Conservation (phyloP, 305 asterid species). For the Petunia hybrid region DNA sequence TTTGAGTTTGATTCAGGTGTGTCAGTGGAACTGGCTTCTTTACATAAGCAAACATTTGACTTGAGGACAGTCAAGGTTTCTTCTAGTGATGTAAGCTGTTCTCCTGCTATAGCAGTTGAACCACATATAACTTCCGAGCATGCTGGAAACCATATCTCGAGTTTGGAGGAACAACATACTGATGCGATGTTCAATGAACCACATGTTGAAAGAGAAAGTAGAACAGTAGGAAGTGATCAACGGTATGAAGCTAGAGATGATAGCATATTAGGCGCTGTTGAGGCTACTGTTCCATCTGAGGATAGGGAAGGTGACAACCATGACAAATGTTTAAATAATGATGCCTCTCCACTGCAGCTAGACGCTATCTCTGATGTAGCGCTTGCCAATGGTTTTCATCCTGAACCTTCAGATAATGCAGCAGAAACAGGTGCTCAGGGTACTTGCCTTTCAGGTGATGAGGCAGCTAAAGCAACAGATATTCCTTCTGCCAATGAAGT, state of each 20-base stretch:
- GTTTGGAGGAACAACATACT: conserved; percentile 34
- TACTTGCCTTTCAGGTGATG: conserved; percentile 39
- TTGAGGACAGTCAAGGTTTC: conserved; percentile 60
- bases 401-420: conserved; percentile 45
- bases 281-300: conserved; percentile 42
- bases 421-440: conserved; percentile 47
- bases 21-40: conserved; percentile 63
- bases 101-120: conserved; percentile 44
- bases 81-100: conserved; percentile 47
- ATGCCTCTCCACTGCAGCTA: conserved; percentile 40
- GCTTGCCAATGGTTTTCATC: conserved; percentile 40
- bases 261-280: conserved; percentile 44
- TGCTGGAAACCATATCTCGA: conserved; percentile 22
- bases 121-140: conserved; percentile 21
- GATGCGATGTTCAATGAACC: conserved; percentile 39
- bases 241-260: conserved; percentile 40
- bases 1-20: conserved; percentile 56
- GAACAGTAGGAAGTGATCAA: conserved; percentile 40
- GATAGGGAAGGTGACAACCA: conserved; percentile 47
- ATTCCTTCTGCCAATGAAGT: conserved; percentile 36
- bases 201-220: conserved; percentile 39
- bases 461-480: conserved; percentile 43
- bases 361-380: conserved; percentile 41
- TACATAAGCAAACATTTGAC: conserved; percentile 65
- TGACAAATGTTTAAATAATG: conserved; percentile 35